Conservation (phyloP, 345 rosid species). For the Clausena lansium region DNA sequence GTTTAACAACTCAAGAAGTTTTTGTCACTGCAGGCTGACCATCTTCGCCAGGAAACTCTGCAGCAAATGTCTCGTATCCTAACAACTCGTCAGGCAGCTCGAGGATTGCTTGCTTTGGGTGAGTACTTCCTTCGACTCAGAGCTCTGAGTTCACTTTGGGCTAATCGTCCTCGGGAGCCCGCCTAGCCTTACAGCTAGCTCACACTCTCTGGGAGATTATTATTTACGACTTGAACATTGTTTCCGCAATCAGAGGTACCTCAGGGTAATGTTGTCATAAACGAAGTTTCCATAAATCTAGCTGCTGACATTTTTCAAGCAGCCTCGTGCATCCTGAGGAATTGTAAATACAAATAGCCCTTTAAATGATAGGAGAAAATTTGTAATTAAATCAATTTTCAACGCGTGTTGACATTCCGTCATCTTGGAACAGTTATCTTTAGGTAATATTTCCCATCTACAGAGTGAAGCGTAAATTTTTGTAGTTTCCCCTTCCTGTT, state of each 20-base stretch:
- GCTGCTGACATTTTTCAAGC: conserved; percentile 46
- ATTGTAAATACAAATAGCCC: conserved; percentile 29
- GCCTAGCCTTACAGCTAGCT: conserved; percentile 26
- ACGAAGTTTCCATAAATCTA: conserved; percentile 22
- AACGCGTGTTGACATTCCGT: conserved; percentile 7
- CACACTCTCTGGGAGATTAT: not conserved
- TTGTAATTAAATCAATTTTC: conserved; percentile 19
- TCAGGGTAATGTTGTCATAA: conserved; percentile 15
- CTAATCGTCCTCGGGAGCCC: conserved; percentile 53
- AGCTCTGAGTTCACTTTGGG: conserved; percentile 69
- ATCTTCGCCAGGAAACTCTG: conserved; percentile 77
- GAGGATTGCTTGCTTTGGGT: conserved; percentile 75
- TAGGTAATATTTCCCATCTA: conserved; percentile 7
- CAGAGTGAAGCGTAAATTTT: conserved; percentile 22
- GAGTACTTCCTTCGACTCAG: conserved; percentile 82
- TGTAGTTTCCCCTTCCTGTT: not conserved
- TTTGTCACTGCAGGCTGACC: conserved; percentile 65
- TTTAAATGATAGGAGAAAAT: conserved; percentile 15
- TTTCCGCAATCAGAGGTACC: conserved; percentile 22
- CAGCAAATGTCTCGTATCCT: conserved; percentile 76
- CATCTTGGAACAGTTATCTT: not conserved
- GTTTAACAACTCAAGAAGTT: not conserved
- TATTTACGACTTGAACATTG: not conserved
- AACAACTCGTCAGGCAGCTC: conserved; percentile 76
- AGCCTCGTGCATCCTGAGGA: conserved; percentile 24